phyloP scores from a whole-genome alignment of 2,329 filamentous ascomycete genomes.

The Salinomyces thailandicus region DNA sequence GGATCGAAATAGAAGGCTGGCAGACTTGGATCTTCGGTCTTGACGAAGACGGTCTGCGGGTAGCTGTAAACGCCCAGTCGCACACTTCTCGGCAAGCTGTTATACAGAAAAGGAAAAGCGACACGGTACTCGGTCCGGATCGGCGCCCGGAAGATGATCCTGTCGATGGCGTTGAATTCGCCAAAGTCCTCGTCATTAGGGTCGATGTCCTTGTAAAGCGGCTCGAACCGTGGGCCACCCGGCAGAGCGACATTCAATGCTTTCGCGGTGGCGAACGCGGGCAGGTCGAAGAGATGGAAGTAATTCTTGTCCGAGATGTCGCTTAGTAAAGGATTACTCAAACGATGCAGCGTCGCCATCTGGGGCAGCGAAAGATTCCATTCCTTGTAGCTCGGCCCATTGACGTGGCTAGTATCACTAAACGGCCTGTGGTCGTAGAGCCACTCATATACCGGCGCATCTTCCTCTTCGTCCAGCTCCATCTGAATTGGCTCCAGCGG shows the following conservation, averaged over 20 bases:
- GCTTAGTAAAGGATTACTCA: conserved; percentile 82
- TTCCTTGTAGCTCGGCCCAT: conserved; percentile 88
- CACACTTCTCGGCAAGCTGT: conserved; percentile 88
- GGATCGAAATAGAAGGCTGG: conserved; percentile 97
- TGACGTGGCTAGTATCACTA: conserved; percentile 84
- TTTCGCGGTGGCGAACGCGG: conserved; percentile 92
- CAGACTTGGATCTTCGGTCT: conserved; percentile 75
- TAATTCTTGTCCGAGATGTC: conserved; percentile 95
- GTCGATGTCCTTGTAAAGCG: conserved; percentile 95
- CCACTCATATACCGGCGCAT: conserved; percentile 87
- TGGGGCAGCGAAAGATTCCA: conserved; percentile 92
- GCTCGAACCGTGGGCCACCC: conserved; percentile 94
- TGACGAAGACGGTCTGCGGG: conserved; percentile 84
- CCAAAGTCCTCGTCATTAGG: conserved; percentile 98
- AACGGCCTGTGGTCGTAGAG: conserved; percentile 92
- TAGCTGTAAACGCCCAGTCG: conserved; percentile 88
- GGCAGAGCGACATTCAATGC: conserved; percentile 94
- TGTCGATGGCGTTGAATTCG: conserved; percentile 98
- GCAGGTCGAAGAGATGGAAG: conserved; percentile 91
- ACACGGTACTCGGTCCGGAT: conserved; percentile 94
- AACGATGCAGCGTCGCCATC: conserved; percentile 88
- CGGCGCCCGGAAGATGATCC: conserved; percentile 93
- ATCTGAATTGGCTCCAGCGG: conserved; percentile 96
- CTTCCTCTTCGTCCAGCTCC: conserved; percentile 91
- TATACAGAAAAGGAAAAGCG: conserved; percentile 89